Conservation (phyloP, 2,329 filamentous ascomycete species). For the Arthrobotrys sinensis region DNA sequence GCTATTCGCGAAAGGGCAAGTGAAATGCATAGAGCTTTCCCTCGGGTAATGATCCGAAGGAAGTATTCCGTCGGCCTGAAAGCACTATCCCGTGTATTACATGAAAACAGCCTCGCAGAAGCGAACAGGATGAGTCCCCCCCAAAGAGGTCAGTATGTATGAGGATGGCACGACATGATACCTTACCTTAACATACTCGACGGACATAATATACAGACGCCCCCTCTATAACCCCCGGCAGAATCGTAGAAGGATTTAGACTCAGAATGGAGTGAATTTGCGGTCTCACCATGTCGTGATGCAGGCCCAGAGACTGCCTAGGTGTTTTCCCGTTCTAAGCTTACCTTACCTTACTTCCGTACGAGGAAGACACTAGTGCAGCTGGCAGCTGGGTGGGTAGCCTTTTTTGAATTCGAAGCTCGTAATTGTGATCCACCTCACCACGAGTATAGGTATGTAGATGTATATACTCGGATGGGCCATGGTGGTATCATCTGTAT, state of each 20-base stretch:
- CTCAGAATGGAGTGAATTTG: constrained; percentile 6
- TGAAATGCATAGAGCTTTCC: neutral
- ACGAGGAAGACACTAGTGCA: neutral
- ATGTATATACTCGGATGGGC: neutral
- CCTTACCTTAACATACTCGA: neutral
- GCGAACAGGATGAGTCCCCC: neutral
- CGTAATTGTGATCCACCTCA: neutral
- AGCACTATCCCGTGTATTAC: neutral
- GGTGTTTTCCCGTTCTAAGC: neutral
- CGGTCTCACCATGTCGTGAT: constrained; percentile 3
- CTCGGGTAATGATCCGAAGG: constrained; percentile 15
- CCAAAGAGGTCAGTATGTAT: neutral
- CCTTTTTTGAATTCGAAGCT: neutral
- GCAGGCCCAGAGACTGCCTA: no score
- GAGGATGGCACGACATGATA: neutral
- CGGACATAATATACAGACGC: no score
- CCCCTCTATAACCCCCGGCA: neutral
- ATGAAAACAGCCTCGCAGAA: constrained; percentile 21
- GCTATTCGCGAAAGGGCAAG: constrained; percentile 9
- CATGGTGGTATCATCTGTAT: neutral
- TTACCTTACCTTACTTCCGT: constrained; percentile 8
- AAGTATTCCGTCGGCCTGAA: constrained; percentile 16
- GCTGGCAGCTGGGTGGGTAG: neutral
- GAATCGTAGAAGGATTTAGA: neutral
- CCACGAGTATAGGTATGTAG: no score